Base-by-base conservation (phyloP, 1,139 yeast genomes). In the Lizanozyma gosingica region DNA sequence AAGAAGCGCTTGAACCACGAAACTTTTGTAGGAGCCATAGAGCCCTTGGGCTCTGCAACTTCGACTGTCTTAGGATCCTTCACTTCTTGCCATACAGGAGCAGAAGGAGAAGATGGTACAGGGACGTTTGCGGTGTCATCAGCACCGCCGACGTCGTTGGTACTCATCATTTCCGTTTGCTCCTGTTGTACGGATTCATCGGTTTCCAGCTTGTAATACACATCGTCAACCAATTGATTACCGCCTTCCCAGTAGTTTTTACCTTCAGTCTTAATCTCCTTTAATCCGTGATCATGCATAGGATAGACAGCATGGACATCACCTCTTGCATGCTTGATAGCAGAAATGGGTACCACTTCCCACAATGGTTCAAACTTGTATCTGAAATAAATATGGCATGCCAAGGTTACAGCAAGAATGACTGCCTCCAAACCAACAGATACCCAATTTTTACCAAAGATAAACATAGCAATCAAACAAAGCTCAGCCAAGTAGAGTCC, bases 271-370 rank as follows among this genome's bases (percentile, higher is more conserved):
- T 67, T 66, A 39, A 79, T 68, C 57, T 83, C 87, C 42, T 67
- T 63, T 47, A 51, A 56, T 38, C 92, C 92, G 55, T 79, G 81
- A 53, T 83, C 92, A 35, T 67, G 60, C 57, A 58, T 60, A 49
- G 87, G 80, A 50, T 71, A 70, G 40, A 59, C 73, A 52, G 59
- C 63, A n/a, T 67, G 57, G 1, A 57, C 40, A 44, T 72, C 79
- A 45, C 81, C 83, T 47, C 77, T 67, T 35, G 82, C 78, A 49
- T 73, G 71, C 46, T 68, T 67, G 46, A 83, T 69, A 3, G 86
- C 87, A 41, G 86, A 77, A 40, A 94, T 73, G 46, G 97, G 92
- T 39, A 83, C 86, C 34, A 72, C 67, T 51, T 76, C 86, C 51
- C 78, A 64, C 43, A 82, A 59, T 36, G 85, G 80, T 40, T 77